Conservation (phyloP, 495 filamentous ascomycete species). For the Entonaema liquescens region DNA sequence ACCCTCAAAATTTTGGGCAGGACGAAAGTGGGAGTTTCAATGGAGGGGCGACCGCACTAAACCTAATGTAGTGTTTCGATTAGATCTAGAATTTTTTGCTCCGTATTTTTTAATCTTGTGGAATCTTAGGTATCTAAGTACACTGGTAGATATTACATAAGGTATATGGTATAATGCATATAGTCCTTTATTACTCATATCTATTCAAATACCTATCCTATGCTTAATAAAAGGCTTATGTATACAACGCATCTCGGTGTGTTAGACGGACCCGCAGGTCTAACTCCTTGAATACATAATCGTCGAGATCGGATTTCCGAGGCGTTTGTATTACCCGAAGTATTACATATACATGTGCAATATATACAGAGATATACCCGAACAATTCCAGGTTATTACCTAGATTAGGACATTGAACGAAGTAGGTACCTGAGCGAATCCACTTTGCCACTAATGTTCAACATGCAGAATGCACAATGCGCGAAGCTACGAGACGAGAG, state of each 20-base stretch:
- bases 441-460: conserved; percentile 19
- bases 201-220: neutral
- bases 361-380: neutral
- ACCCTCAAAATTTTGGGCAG: conserved; percentile 49
- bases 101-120: conserved; percentile 17
- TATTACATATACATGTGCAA: neutral
- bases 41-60: conserved; percentile 46
- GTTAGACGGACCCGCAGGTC: neutral
- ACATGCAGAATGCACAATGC: conserved; percentile 21
- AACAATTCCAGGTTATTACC: neutral
- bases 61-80: conserved; percentile 12
- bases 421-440: neutral
- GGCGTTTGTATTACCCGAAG: conserved; percentile 2
- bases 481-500: conserved; percentile 6
- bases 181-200: neutral
- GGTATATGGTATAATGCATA: neutral
- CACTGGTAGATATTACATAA: neutral
- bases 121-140: neutral
- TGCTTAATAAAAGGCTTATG: neutral
- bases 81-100: conserved; percentile 42
- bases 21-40: conserved; percentile 46
- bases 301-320: conserved; percentile 22
- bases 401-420: neutral
- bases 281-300: neutral
- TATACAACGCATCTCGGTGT: neutral